Percentiles rank a stretch among this genome's conserved stretches.
Conservation (phyloP, 202 grass and related monocot genomes). For the Zizania palustris region DNA sequence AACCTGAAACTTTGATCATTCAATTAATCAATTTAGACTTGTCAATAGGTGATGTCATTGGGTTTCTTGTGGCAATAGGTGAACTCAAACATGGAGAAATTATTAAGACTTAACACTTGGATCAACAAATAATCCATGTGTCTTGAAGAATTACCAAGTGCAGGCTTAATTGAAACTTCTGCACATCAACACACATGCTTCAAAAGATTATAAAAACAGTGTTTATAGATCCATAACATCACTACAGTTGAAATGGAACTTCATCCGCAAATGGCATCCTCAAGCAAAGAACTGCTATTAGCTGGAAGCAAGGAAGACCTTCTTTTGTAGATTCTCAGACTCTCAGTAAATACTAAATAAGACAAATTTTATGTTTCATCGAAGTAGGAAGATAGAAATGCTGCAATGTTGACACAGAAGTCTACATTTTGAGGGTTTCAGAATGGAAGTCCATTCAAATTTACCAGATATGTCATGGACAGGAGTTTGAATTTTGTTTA, state of each 20-base stretch:
- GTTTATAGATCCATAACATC: background rate
- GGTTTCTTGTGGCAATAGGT: background rate
- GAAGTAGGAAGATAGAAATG: conserved; percentile 2
- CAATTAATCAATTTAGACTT: background rate
- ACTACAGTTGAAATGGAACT: background rate
- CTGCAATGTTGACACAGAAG: background rate
- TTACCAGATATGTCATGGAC: background rate
- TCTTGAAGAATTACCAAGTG: background rate
- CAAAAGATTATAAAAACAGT: background rate
- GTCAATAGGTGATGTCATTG: background rate
- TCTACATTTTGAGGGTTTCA: background rate
- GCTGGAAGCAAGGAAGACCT: background rate
- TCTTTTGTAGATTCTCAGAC: conserved; percentile 19
- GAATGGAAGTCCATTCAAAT: background rate
- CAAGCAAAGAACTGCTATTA: conserved; percentile 1
- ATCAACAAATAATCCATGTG: background rate
- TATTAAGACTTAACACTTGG: background rate
- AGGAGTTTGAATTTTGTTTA: background rate
- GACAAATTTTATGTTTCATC: background rate
- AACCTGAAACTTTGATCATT: background rate
- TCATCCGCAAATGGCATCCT: background rate
- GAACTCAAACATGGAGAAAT: background rate
- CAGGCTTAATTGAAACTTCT: background rate
- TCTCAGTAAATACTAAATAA: background rate
- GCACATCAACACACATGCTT: background rate